Base-by-base conservation (phyloP, 495 filamentous ascomycete genomes). In the Pyrenula aspistea region DNA sequence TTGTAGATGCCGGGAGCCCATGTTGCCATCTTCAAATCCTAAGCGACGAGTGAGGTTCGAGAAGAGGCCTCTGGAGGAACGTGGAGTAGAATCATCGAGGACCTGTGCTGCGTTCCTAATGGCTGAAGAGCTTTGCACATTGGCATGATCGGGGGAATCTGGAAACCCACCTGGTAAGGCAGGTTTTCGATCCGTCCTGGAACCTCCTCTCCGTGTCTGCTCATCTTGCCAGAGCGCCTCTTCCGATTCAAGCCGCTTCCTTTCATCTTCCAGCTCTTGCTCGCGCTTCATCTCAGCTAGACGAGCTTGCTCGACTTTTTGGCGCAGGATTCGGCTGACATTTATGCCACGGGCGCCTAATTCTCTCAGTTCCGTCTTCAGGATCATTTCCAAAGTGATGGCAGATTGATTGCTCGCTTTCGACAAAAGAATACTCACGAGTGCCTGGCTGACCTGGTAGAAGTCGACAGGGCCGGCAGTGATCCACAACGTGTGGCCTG, bases 291-390 rank as follows among this genome's bases (percentile, higher is more conserved):
- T 84, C 61, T 96, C 88, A 2, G 88, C 90, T 61, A 96, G 83
- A 24, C 86, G 78, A 12, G 87, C 85, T 65, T 97, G 91, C 3
- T 85, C 85, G 11, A 84, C 89, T 68, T 90, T 91, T 25, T 83
- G 82, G 25, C 86, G 81, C 20, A 99, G 75, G 62, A 97, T 95
- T 15, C 93, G 83, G 56, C 93, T 88, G 48, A 97, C 93, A 61
- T 99, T 97, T 71, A 93, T 96, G 2, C 93, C 93, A 57, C 91
- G 87, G 22, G 77, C 78, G 62, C 83, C 83, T 10, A 99, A 73
- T 59, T 89, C 81, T 42, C 84, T 73, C 11, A 99, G 73, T 59
- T 88, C 86, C n/a, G 81, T 85, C 53, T 85, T 88, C 25, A 99
- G 71, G 55, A 99, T 82, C 60, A 86, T 89, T 65, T 96, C 91